Evolutionary conservation across 176 grass and related monocot species (phyloP).

Genomic region (Poa annua): DNA sequence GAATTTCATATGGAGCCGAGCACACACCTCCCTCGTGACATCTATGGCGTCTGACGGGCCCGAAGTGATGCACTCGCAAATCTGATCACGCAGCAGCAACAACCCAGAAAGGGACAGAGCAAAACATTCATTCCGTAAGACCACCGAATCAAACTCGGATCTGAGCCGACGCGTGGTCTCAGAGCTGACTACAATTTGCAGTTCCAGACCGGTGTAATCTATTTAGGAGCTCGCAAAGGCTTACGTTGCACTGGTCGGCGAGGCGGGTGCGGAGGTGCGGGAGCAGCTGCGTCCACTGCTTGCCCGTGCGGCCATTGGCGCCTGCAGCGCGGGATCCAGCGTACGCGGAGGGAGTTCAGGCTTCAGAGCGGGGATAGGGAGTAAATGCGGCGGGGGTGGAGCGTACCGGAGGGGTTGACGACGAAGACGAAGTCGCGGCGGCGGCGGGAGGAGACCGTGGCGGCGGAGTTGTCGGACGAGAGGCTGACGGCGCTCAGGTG

Average conservation of each 20-base stretch:
- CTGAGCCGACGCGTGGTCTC: conserved; percentile 20
- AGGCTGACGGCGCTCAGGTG: conserved; percentile 40
- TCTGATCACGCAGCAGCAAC: conserved; percentile 42
- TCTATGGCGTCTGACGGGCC: conserved; percentile 79
- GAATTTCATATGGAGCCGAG: neutral
- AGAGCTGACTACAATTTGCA: neutral
- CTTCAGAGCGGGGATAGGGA: neutral
- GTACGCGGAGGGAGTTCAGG: neutral
- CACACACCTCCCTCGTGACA: conserved; percentile 88
- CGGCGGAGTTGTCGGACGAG: conserved; percentile 35
- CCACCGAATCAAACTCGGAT: conserved; percentile 35
- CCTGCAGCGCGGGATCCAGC: conserved; percentile 46
- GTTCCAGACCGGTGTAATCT: neutral
- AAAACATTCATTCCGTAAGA: conserved; percentile 45
- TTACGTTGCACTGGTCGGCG: conserved; percentile 81
- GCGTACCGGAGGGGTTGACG: conserved; percentile 82
- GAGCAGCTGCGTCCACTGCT: conserved; percentile 93
- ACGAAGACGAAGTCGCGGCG: conserved; percentile 81
- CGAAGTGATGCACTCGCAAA: conserved; percentile 81
- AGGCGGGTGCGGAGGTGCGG: conserved; percentile 79
- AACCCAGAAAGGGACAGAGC: conserved; percentile 18
- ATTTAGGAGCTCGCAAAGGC: conserved; percentile 17
- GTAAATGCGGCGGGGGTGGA: neutral
- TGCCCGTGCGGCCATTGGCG: conserved; percentile 87
- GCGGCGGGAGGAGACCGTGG: conserved; percentile 40